These are phyloP conservation scores for Paraconiothyrium sp. DNA, from an alignment of 2,329 filamentous ascomycete species.

Conservation along the genomic window DNA sequence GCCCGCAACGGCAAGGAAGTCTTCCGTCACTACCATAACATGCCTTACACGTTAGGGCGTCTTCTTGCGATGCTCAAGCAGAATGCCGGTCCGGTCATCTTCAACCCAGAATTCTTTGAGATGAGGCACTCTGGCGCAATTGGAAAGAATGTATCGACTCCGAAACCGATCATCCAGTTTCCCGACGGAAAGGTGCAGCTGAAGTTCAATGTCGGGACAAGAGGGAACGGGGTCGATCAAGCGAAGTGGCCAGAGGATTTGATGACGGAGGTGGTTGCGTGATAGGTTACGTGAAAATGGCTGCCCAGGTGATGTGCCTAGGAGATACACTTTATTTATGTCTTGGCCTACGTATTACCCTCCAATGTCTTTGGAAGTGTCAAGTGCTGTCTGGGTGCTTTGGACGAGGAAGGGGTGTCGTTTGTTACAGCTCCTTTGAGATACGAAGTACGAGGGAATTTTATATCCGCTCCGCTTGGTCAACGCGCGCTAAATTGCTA, in stretches of 20 bases:
- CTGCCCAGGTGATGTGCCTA: not conserved
- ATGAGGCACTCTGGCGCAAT: slow-evolving; percentile 50
- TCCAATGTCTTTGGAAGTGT: not conserved
- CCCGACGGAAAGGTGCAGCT: slow-evolving; percentile 42
- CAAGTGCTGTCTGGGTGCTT: not conserved
- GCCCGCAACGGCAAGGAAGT: slow-evolving; percentile 56
- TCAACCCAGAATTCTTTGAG: slow-evolving; percentile 62
- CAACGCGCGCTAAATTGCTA: not conserved
- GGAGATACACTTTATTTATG: not conserved
- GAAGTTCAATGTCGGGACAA: slow-evolving; percentile 60
- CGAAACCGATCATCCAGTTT: slow-evolving; percentile 58
- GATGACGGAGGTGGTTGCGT: slow-evolving; percentile 50
- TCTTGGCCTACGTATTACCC: not conserved
- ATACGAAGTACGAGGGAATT: not conserved
- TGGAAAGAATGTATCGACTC: slow-evolving; percentile 49
- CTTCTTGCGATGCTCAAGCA: slow-evolving; percentile 54
- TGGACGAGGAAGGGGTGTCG: too few relatives aligned
- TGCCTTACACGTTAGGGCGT: slow-evolving; percentile 54
- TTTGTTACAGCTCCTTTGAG: too few relatives aligned
- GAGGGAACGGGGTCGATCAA: slow-evolving; percentile 61
- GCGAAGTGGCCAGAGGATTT: slow-evolving; percentile 60
- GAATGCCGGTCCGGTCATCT: slow-evolving; percentile 52
- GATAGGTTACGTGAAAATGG: slow-evolving; percentile 2
- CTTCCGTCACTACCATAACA: slow-evolving; percentile 63
- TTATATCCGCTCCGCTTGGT: not conserved